Percentiles rank a stretch among this genome's conserved stretches.
These are phyloP conservation scores for Petunia hybrid DNA, from an alignment of 305 asterid species.

Conservation along the genomic window DNA sequence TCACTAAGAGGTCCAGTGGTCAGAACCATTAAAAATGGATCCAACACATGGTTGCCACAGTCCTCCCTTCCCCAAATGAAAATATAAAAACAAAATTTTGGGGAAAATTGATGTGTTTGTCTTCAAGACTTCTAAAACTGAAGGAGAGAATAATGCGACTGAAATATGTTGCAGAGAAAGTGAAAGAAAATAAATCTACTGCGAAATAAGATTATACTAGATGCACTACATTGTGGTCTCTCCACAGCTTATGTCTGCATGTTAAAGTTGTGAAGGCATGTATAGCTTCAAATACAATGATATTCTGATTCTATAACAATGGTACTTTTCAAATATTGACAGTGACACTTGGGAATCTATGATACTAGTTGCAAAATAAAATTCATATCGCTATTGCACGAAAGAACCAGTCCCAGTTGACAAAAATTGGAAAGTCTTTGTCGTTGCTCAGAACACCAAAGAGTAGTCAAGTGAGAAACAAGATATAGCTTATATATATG, in stretches of 20 bases:
- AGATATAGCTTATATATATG: slow-evolving; percentile 8
- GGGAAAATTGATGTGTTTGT: not conserved
- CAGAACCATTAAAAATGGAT: slow-evolving; percentile 15
- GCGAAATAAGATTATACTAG: slow-evolving; percentile 5
- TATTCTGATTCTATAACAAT: slow-evolving; percentile 6
- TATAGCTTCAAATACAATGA: slow-evolving; percentile 9
- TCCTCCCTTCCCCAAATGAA: slow-evolving; percentile 12
- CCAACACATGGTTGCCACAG: slow-evolving; percentile 13
- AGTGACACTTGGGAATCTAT: not conserved
- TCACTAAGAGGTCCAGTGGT: slow-evolving; percentile 8
- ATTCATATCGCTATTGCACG: slow-evolving; percentile 11
- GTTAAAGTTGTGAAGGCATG: not conserved
- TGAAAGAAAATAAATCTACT: not conserved
- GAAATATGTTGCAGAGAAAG: not conserved
- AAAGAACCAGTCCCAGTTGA: not conserved
- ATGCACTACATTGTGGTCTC: not conserved
- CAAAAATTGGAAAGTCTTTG: not conserved
- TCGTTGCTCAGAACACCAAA: not conserved
- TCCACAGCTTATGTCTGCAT: not conserved
- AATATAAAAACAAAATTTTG: not conserved
- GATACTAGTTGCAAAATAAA: slow-evolving; percentile 21
- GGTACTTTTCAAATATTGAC: not conserved
- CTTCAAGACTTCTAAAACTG: not conserved
- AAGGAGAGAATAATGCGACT: not conserved
- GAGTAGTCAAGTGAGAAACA: slow-evolving; percentile 5